Evolutionary conservation across 2,329 filamentous ascomycete genomes (phyloP).

Genomic region (Ceratocystis cubensis): DNA sequence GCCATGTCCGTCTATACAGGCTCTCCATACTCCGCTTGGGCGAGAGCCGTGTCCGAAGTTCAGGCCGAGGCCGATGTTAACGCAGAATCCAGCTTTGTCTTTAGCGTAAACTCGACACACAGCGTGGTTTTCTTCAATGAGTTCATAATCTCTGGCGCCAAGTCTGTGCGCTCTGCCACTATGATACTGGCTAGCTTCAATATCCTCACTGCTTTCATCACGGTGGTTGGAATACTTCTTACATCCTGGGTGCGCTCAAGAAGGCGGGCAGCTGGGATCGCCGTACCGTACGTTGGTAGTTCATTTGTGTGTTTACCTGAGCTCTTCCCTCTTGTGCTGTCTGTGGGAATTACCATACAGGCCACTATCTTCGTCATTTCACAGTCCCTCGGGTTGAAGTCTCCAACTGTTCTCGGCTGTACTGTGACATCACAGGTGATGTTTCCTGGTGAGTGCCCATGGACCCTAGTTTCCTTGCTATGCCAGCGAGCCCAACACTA

Average conservation of each 20-base stretch:
- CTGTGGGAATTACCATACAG: slow-evolving; percentile 45
- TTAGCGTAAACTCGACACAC: slow-evolving; percentile 33
- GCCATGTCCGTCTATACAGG: slow-evolving; percentile 14
- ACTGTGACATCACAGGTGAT: slow-evolving; percentile 43
- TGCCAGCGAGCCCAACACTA: neutral
- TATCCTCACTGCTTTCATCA: slow-evolving; percentile 43
- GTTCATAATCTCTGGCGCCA: slow-evolving; percentile 40
- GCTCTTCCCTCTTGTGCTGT: slow-evolving; percentile 44
- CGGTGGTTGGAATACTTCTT: slow-evolving; percentile 44
- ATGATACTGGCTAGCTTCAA: slow-evolving; percentile 52
- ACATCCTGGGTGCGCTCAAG: slow-evolving; percentile 40
- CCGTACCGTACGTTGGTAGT: slow-evolving; percentile 29
- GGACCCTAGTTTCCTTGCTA: neutral
- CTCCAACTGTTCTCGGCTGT: slow-evolving; percentile 41
- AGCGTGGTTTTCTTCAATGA: slow-evolving; percentile 35
- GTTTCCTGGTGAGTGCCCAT: slow-evolving; percentile 40
- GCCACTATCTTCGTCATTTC: slow-evolving; percentile 44
- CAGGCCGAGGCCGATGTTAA: slow-evolving; percentile 4
- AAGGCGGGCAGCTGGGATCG: slow-evolving; percentile 27
- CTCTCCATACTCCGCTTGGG: slow-evolving; percentile 11
- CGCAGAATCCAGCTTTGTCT: slow-evolving; percentile 22
- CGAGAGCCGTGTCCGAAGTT: slow-evolving; percentile 10
- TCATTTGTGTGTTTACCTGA: slow-evolving; percentile 37
- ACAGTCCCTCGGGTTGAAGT: slow-evolving; percentile 43
- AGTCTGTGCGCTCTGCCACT: slow-evolving; percentile 47